Evolutionary conservation across 345 rosid genomes (phyloP).

Genomic region (Trapa bicornis): DNA sequence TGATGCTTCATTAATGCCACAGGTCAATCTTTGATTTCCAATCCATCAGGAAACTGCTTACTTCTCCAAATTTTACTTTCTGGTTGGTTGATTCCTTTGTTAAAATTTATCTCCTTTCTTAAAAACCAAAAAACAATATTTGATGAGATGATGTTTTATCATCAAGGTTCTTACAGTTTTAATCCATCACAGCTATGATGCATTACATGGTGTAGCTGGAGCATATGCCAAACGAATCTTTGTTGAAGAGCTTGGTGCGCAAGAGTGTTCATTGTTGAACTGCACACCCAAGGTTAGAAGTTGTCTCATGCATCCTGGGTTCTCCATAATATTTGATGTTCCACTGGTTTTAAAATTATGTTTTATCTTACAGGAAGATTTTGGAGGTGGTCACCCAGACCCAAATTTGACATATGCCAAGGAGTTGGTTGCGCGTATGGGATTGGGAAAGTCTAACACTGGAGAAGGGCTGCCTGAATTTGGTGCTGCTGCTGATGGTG

Average conservation of each 20-base stretch:
- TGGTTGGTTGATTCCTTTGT: slow-evolving; percentile 43
- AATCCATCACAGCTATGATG: slow-evolving; percentile 44
- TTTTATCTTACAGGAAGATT: slow-evolving; percentile 64
- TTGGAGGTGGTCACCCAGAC: slow-evolving; percentile 99
- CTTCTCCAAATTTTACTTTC: slow-evolving; percentile 79
- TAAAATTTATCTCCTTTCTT: not conserved
- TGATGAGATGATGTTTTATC: not conserved
- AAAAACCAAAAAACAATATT: not conserved
- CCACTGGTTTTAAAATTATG: not conserved
- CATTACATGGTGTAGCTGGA: slow-evolving; percentile 96
- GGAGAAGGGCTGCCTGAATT: slow-evolving; percentile 85
- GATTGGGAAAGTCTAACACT: slow-evolving; percentile 64
- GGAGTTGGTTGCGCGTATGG: slow-evolving; percentile 92
- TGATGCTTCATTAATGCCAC: slow-evolving; percentile 9
- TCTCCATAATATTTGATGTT: not conserved
- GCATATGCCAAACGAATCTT: slow-evolving; percentile 84
- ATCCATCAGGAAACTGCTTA: slow-evolving; percentile 59
- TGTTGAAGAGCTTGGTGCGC: slow-evolving; percentile 93
- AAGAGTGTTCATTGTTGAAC: slow-evolving; percentile 74
- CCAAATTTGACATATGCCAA: slow-evolving; percentile 98
- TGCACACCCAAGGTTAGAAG: slow-evolving; percentile 73
- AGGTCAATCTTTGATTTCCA: slow-evolving; percentile 95
- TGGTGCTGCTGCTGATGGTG: slow-evolving; percentile 99
- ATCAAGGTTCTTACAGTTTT: not conserved
- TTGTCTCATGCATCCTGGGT: slow-evolving; percentile 3